Evolutionary conservation across 805 yeast species (phyloP).

Genomic region (Candida adriatica): DNA sequence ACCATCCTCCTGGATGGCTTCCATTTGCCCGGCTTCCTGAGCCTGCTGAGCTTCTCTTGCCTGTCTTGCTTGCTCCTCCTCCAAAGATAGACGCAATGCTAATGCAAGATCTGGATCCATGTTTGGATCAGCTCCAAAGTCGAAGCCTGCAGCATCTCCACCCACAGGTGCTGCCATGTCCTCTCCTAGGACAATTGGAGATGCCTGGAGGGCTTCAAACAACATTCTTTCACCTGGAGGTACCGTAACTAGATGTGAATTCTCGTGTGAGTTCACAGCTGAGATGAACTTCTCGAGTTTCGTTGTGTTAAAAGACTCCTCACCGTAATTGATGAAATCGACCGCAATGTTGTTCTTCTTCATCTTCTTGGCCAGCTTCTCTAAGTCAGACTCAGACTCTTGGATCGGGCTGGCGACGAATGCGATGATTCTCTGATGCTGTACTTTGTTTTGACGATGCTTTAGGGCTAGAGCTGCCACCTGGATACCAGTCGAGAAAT

Average conservation of each 20-base stretch:
- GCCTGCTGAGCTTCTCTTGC: slow-evolving; percentile 44
- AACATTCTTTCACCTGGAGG: slow-evolving; percentile 84
- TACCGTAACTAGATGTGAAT: slow-evolving; percentile 75
- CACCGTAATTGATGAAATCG: slow-evolving; percentile 90
- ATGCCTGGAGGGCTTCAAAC: slow-evolving; percentile 72
- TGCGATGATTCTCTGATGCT: slow-evolving; percentile 80
- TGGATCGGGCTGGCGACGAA: slow-evolving; percentile 84
- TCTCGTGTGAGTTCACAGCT: slow-evolving; percentile 63
- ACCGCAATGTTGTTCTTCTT: slow-evolving; percentile 89
- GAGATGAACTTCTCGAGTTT: slow-evolving; percentile 75
- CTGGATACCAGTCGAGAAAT: slow-evolving; percentile 79
- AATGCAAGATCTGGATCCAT: slow-evolving; percentile 96
- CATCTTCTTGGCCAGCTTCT: slow-evolving; percentile 82
- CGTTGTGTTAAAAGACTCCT: slow-evolving; percentile 67
- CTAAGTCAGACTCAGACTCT: slow-evolving; percentile 64
- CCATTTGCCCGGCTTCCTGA: slow-evolving; percentile 10
- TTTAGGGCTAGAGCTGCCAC: slow-evolving; percentile 91
- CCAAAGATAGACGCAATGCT: slow-evolving; percentile 89
- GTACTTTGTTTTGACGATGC: slow-evolving; percentile 92
- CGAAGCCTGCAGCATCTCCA: slow-evolving; percentile 46
- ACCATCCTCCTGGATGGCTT: slow-evolving; percentile 7
- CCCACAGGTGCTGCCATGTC: slow-evolving; percentile 36
- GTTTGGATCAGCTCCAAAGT: slow-evolving; percentile 73
- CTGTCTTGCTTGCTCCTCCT: slow-evolving; percentile 90
- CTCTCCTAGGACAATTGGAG: slow-evolving; percentile 66